Conservation (phyloP, 805 yeast species). For the Diddensiella caesifluorescens region DNA sequence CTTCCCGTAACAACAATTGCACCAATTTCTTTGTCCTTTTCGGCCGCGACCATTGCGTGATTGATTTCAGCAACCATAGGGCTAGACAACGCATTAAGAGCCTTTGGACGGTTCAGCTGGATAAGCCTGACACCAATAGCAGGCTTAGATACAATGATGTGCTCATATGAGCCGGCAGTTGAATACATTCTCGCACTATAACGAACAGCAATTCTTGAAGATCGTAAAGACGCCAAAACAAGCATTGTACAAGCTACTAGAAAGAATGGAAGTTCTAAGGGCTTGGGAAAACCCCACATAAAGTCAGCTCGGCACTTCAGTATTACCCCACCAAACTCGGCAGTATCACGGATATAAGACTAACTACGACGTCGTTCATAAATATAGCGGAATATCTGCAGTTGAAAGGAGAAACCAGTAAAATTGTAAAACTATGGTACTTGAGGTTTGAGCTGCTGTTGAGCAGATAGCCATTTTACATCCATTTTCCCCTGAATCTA, state of each 20-base stretch:
- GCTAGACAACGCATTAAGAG: conserved; percentile 39
- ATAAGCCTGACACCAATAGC: conserved; percentile 37
- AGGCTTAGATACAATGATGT: conserved; percentile 37
- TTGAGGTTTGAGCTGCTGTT: no score
- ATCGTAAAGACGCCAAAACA: neutral
- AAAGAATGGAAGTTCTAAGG: no score
- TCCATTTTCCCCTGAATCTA: no score
- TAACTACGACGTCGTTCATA: no score
- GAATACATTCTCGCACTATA: conserved; percentile 14
- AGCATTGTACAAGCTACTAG: neutral
- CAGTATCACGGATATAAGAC: no score
- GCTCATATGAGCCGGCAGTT: conserved; percentile 31
- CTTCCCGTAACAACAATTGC: conserved; percentile 46
- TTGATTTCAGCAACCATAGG: conserved; percentile 36
- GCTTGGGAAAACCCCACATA: no score
- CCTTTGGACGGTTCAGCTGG: conserved; percentile 41
- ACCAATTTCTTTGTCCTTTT: conserved; percentile 36
- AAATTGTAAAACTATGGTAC: no score
- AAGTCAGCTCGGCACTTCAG: no score
- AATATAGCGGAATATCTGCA: no score
- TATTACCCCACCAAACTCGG: no score
- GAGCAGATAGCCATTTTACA: no score
- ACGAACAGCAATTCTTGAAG: neutral
- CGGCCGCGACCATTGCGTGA: conserved; percentile 35
- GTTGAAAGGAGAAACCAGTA: no score